These are phyloP conservation scores for Mediolabrus comicus DNA, from an alignment of 108 stramenopile species.

Conservation along the genomic window DNA sequence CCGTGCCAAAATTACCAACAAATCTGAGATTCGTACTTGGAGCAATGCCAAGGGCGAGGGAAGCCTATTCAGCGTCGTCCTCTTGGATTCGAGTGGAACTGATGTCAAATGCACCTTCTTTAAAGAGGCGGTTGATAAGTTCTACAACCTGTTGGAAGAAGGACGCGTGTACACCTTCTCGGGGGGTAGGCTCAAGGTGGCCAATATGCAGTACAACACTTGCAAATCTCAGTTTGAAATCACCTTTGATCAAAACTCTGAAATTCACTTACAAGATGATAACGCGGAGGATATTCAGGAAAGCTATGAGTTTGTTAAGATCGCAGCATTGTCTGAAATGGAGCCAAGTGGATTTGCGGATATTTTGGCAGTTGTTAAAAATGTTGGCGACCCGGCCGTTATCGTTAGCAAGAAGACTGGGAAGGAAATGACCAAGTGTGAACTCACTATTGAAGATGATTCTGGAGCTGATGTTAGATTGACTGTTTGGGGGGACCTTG, in stretches of 20 bases:
- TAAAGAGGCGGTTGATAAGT: constrained; percentile 95
- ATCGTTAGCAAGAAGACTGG: constrained; percentile 84
- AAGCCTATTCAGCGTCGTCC: constrained; percentile 79
- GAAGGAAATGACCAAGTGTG: constrained; percentile 87
- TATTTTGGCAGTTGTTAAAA: constrained; percentile 86
- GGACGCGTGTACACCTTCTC: constrained; percentile 92
- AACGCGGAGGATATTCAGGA: constrained; percentile 65
- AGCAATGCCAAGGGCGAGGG: constrained; percentile 94
- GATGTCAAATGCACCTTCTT: constrained; percentile 96
- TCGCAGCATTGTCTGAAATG: constrained; percentile 66
- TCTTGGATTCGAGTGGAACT: constrained; percentile 82
- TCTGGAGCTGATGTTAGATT: constrained; percentile 81
- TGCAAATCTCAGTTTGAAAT: constrained; percentile 92
- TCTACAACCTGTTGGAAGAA: constrained; percentile 76
- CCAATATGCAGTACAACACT: constrained; percentile 91
- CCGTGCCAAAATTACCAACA: constrained; percentile 84
- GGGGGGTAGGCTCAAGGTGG: constrained; percentile 92
- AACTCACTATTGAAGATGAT: constrained; percentile 89
- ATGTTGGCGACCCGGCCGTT: constrained; percentile 55
- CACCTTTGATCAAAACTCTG: constrained; percentile 90
- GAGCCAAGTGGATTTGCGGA: constrained; percentile 73
- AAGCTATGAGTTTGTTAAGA: constrained; percentile 72
- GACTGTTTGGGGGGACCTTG: constrained; percentile 90
- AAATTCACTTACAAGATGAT: constrained; percentile 77
- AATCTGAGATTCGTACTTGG: constrained; percentile 90